Conservation (phyloP, 1,284 basidiomycete species). For the Albatrellus sp. region DNA sequence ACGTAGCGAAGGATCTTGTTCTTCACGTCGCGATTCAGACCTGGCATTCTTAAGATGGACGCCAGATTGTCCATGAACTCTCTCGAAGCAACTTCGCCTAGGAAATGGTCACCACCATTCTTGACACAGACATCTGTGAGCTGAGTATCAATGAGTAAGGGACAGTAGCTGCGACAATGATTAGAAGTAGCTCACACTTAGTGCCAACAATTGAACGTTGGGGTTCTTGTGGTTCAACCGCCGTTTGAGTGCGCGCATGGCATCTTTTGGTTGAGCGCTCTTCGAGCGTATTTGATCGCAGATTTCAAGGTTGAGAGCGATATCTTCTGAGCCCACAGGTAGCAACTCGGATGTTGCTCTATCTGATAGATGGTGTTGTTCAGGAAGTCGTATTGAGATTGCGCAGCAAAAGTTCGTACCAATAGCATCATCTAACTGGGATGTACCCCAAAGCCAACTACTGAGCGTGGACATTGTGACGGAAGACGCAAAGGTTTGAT, state of each 20-base stretch:
- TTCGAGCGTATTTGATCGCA: constrained; percentile 95
- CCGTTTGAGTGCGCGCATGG: constrained; percentile 82
- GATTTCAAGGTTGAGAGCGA: constrained; percentile 90
- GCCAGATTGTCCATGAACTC: constrained; percentile 92
- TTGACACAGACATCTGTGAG: constrained; percentile 92
- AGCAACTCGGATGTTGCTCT: constrained; percentile 86
- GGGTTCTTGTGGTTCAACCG: constrained; percentile 92
- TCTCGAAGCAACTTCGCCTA: constrained; percentile 72
- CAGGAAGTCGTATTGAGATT: neutral
- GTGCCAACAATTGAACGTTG: constrained; percentile 83
- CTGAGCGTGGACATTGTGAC: constrained; percentile 31
- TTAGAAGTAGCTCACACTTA: constrained; percentile 48
- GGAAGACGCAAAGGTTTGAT: too few species aligned
- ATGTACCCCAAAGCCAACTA: constrained; percentile 65
- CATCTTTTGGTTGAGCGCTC: constrained; percentile 73
- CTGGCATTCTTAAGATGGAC: constrained; percentile 66
- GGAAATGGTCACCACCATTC: constrained; percentile 93
- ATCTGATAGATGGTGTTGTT: constrained; percentile 33
- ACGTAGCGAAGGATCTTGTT: constrained; percentile 68
- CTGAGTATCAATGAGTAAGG: constrained; percentile 25
- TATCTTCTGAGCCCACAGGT: constrained; percentile 77
- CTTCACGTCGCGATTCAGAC: constrained; percentile 76
- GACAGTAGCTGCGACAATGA: constrained; percentile 7
- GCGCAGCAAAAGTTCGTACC: constrained; percentile 30
- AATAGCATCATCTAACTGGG: constrained; percentile 65